Base-by-base conservation (phyloP, 179 eudicot genomes). In the Nepenthes alata region DNA sequence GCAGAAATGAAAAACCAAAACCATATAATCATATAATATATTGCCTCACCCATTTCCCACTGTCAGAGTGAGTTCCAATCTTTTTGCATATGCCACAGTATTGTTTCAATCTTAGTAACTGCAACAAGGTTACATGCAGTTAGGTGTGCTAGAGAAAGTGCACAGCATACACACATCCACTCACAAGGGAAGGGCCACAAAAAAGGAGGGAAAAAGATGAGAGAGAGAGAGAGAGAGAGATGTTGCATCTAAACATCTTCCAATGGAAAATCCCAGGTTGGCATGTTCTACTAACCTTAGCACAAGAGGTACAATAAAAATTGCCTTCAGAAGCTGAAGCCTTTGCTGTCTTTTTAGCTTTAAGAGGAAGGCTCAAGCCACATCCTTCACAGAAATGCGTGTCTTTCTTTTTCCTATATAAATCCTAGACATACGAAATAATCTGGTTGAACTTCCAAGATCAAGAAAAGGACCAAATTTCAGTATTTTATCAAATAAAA, bases 31-130 rank as follows among this genome's bases (percentile, higher is more conserved):
- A 6, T 15, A 59, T 2, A 6, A 9, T 59, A 6, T 59, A 53
- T 45, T 67, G 64, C 63, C 91, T 85, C 77, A 94, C 99, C 99
- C 99, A 90, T 65, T 76, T 83, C 60, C 95, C 89, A 57, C 85
- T 82, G 67, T 87, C 97, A 37, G 91, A 82, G 67, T 76, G 88
- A 69, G 78, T 83, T 77, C 97, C 85, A 53, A 81, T 87, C 84
- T 77, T 83, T 74, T 94, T 94, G 83, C 99, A 94, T 59, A 89
- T 72, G 62, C 97, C 91, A 77, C 99, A 94, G 66, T 81, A 87
- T 63, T 90, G 97, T 65, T 87, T 94, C 65, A 77, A 73, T 71
- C 86, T 87, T 37, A 84, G 83, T 48, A 88, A 71, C 99, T 94
- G 90, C 65, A 62, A 70, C 37, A 49, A 72, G 39, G 69, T 45